Evolutionary conservation across 1,139 yeast genomes (phyloP).

Genomic region (Sugiyamaella pinicola): DNA sequence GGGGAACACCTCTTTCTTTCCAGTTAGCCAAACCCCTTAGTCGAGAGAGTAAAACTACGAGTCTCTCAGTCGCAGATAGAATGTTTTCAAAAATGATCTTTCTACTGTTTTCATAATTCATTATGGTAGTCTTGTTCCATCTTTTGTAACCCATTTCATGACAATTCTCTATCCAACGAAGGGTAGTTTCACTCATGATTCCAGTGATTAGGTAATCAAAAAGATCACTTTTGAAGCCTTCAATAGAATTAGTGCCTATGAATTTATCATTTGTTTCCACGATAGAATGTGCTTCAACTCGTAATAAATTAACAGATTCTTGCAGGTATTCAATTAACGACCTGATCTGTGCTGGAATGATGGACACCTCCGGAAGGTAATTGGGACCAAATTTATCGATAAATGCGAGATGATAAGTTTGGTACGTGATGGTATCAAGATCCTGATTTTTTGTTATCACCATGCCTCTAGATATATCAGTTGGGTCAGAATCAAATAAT

Average conservation of each 20-base stretch:
- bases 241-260: neutral
- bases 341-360: slow-evolving; percentile 38
- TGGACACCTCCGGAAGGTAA: slow-evolving; percentile 40
- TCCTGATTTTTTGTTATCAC: slow-evolving; percentile 15
- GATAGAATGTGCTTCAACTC: slow-evolving; percentile 49
- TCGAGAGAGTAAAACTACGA: slow-evolving; percentile 53
- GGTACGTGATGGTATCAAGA: neutral
- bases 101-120: slow-evolving; percentile 53
- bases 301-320: slow-evolving; percentile 46
- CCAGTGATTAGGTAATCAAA: slow-evolving; percentile 62
- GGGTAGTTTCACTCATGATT: slow-evolving; percentile 52
- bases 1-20: slow-evolving; percentile 40
- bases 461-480: slow-evolving; percentile 31
- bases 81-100: slow-evolving; percentile 53
- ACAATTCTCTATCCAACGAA: slow-evolving; percentile 54
- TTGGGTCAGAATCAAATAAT: slow-evolving; percentile 25
- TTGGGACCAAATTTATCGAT: slow-evolving; percentile 32
- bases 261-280: slow-evolving; percentile 35
- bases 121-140: slow-evolving; percentile 56
- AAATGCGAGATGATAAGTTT: slow-evolving; percentile 26
- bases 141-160: slow-evolving; percentile 71
- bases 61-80: slow-evolving; percentile 60
- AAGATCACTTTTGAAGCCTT: slow-evolving; percentile 34
- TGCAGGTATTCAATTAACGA: slow-evolving; percentile 46
- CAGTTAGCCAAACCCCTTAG: slow-evolving; percentile 52